Base-by-base conservation (phyloP, 208 protist genomes). In the Wallacemonas rigidus region DNA sequence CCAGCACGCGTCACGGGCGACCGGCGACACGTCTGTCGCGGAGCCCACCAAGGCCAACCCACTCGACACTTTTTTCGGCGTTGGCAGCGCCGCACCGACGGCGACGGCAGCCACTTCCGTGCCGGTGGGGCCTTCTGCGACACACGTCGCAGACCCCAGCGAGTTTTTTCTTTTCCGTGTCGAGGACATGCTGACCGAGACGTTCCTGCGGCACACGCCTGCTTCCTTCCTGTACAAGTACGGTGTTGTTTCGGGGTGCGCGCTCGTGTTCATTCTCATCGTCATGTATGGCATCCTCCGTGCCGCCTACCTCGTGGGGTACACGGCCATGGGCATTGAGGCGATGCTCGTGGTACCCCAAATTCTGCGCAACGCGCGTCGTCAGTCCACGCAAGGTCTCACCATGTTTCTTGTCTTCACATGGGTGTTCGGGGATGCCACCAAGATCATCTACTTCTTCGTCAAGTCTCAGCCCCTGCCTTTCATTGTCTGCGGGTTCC, bases 391-490 rank as follows among this genome's bases (percentile, higher is more conserved):
- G 2, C 67, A 87, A 48, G 91, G 91, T 2, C 74, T 96, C 5
- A 80, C 79, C 9, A 67, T 83, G 40, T 12, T 92, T 11, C 76
- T 96, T 36, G 76, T 94, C 39, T 40, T 92, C 39, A 85, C 83
- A 47, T 96, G 91, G 91, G 72, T 86, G 11, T 45, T 72, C 15
- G 91, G 91, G 0, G 91, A 96, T 54, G 57, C 83, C 6, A 70
- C 87, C 43, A 96, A 96, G 72, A 55, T 94, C 1, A 56, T 90
- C 11, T 96, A 94, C 75, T 96, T 89, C 67, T 47, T 86, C 36
- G 56, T 87, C 48, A 64, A 62, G 15, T 48, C 76, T 9, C 86
- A 93, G 79, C 83, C 87, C 9, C 55, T 89, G 41, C 82, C 89
- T 0, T 96, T 96, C 69, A 79, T 90, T 56, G 15, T 93, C 2